Conservation (phyloP, 2,329 filamentous ascomycete genomes). For the Apiospora arundinis region DNA sequence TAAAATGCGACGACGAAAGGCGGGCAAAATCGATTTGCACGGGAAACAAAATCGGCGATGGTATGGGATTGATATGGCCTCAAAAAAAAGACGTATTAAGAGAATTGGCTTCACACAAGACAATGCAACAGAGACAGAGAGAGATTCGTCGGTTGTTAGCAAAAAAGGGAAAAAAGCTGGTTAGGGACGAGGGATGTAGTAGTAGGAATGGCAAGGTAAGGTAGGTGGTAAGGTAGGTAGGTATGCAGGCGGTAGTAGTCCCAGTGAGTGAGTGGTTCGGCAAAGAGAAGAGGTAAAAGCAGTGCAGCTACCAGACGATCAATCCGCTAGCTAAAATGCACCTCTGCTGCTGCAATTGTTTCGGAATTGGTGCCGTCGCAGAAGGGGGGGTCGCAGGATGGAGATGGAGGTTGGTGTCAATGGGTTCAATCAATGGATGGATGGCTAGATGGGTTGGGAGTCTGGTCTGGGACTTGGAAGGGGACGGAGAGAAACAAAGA, state of each 20-base stretch:
- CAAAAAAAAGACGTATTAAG: constrained; percentile 12
- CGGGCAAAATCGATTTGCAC: constrained; percentile 20
- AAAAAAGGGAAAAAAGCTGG: constrained; percentile 15
- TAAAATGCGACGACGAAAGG: constrained; percentile 14
- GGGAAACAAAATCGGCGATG: not conserved
- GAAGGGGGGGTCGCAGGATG: constrained; percentile 21
- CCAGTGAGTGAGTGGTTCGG: constrained; percentile 13
- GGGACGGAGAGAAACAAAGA: not conserved
- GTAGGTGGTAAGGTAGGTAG: not conserved
- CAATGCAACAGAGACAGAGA: constrained; percentile 15
- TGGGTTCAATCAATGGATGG: not conserved
- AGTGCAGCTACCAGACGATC: constrained; percentile 18
- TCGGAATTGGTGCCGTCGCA: constrained; percentile 22
- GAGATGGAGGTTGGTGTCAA: constrained; percentile 22
- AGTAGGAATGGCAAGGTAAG: constrained; percentile 16
- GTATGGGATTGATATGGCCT: not conserved
- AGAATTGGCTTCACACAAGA: constrained; percentile 18
- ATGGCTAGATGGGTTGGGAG: too few relatives aligned
- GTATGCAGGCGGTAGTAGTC: not conserved
- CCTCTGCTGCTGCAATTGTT: constrained; percentile 20
- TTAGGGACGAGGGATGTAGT: constrained; percentile 20
- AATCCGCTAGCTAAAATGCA: constrained; percentile 18
- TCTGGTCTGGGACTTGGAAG: too few relatives aligned
- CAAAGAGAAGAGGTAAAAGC: constrained; percentile 18
- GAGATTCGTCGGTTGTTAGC: constrained; percentile 20